Evolutionary conservation across 2,329 filamentous ascomycete genomes (phyloP), one percentile per base, ranked within the genome.

Genomic region (Penicillium italicum): DNA sequence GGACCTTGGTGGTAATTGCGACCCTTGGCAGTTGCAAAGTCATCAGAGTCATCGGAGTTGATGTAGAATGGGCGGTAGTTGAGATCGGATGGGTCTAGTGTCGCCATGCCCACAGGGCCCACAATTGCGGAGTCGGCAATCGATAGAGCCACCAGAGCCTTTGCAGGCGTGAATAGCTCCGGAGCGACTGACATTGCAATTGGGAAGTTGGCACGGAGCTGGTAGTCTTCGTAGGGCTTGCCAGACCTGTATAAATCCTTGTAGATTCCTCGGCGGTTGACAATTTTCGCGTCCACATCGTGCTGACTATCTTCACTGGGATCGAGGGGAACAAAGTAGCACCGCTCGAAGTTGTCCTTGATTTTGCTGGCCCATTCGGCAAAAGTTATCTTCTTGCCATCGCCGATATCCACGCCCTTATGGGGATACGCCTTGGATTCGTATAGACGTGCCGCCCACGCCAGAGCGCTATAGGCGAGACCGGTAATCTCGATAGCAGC

Each of bases 1-100:
- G 94, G 95, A 5, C 94, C 94, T 73, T 97, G 93, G 74, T 99
- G 94, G 76, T 99, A 99, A 75, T 97, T 99, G 54, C 94, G 83
- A 47, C 94, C 94, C 75, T 97, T 97, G 65, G 89, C 86, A 0
- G 93, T 97, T 11, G 90, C 84, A 69, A 97, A 97, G 73, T 97
- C 90, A 12, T 84, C 85, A 57, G 88, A 93, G 74, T 99, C 94
- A 68, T 97, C 93, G 63, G 88, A 89, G 77, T 99, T 99, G 79
- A 88, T 86, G 77, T 99, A 99, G 78, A 94, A 90, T 0, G 92
- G 92, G 3, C 90, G 85, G 76, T 99, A 99, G 76, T 99, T 96
- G 53, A 91, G 80, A 71, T 99, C 95, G 2, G 82, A 83, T 0
- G 94, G 94, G 68, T 99, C 94, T 20, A 99, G 85, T 4, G 94